Evolutionary conservation across 1,284 basidiomycete genomes (phyloP).

Genomic region (Peniophora sp.): DNA sequence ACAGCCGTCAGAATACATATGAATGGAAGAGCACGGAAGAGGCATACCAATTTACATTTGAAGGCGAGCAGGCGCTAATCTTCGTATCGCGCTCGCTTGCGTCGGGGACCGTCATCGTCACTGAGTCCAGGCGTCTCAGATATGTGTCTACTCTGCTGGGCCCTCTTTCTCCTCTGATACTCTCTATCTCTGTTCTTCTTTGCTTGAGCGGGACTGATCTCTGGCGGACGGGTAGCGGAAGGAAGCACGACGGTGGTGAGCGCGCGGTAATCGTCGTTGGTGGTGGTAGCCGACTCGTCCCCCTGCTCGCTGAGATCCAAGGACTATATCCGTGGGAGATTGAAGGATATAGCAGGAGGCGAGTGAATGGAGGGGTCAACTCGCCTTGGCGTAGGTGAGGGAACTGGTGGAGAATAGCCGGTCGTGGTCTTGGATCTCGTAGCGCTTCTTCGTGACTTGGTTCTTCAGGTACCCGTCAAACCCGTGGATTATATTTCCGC

Average conservation of each 20-base stretch:
- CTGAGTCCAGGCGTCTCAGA: constrained; percentile 41
- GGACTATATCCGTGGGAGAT: constrained; percentile 35
- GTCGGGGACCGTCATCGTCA: constrained; percentile 52
- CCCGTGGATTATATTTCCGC: constrained; percentile 78
- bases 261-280: constrained; percentile 40
- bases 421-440: constrained; percentile 68
- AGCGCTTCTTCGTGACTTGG: constrained; percentile 52
- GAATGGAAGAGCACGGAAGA: too few species aligned
- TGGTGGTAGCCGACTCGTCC: constrained; percentile 51
- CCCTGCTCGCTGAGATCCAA: constrained; percentile 66
- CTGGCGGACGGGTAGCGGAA: constrained; percentile 57
- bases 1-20: too few species aligned
- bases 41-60: too few species aligned
- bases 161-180: constrained; percentile 68
- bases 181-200: constrained; percentile 69
- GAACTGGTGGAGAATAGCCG: constrained; percentile 76
- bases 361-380: constrained; percentile 6
- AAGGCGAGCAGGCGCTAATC: too few species aligned
- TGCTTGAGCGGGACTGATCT: constrained; percentile 58
- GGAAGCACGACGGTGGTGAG: constrained; percentile 67
- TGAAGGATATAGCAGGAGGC: not conserved
- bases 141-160: constrained; percentile 47
- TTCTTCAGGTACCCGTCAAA: constrained; percentile 81
- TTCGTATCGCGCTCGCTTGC: not conserved
- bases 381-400: constrained; percentile 61